Percentiles rank a stretch among this genome's conserved stretches.
Evolutionary conservation across 371 early-diverging fungal species (phyloP).

Genomic region (Edhazardia aedis): DNA sequence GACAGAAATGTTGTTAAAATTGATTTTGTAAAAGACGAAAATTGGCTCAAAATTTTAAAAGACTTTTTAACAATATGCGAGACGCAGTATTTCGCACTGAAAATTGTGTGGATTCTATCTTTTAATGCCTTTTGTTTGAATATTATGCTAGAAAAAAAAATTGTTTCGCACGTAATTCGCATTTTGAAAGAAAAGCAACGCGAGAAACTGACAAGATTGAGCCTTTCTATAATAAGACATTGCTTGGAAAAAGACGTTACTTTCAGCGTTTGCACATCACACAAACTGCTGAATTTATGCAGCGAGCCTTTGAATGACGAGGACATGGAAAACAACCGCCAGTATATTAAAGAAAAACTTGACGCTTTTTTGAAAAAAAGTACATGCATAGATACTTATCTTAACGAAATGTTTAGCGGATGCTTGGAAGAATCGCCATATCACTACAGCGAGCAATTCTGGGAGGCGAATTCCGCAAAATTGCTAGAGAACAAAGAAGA

Average conservation of each 20-base stretch:
- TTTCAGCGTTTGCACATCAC: constrained; percentile 4
- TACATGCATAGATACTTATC: constrained; percentile 11
- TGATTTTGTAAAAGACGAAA: constrained; percentile 14
- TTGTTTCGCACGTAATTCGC: constrained; percentile 3
- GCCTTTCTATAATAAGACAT: constrained; percentile 10
- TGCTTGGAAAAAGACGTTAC: constrained; percentile 4
- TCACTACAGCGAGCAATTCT: constrained; percentile 37
- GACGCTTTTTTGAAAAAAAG: constrained; percentile 1
- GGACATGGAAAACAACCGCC: not conserved
- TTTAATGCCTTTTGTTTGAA: constrained; percentile 11
- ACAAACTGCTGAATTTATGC: constrained; percentile 1
- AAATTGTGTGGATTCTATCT: constrained; percentile 29
- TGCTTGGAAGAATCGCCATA: constrained; percentile 31
- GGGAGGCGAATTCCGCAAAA: constrained; percentile 21
- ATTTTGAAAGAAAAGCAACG: constrained; percentile 10
- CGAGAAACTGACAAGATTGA: constrained; percentile 21
- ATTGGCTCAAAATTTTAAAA: constrained; percentile 14
- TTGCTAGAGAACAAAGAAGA: constrained; percentile 26
- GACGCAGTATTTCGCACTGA: constrained; percentile 31
- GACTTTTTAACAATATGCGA: constrained; percentile 17
- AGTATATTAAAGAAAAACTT: not conserved
- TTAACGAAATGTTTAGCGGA: constrained; percentile 35
- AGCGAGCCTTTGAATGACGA: constrained; percentile 4
- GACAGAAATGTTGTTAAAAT: not conserved
- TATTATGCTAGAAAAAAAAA: not conserved